These are phyloP conservation scores for Artomyces pyxidatus DNA, from an alignment of 768 basidiomycete genomes.

Conservation along the genomic window DNA sequence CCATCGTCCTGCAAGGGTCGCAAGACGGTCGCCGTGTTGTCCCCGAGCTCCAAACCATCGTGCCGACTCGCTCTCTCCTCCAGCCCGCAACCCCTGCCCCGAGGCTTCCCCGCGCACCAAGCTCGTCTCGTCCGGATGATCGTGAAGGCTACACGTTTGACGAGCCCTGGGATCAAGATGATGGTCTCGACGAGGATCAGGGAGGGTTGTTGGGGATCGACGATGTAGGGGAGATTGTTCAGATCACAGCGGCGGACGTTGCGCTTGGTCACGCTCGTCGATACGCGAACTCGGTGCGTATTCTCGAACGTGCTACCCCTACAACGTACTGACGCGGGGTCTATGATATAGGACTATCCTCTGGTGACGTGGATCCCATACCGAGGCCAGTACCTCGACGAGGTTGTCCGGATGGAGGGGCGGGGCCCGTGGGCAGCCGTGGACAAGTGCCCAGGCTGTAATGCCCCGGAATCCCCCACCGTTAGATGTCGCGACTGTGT, in stretches of 20 bases:
- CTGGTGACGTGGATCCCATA: not conserved
- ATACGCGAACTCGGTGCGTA: not conserved
- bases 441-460: not conserved
- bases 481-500: not conserved
- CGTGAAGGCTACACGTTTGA: no score
- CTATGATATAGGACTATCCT: not conserved
- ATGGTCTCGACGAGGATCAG: no score
- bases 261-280: not conserved
- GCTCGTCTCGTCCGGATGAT: no score
- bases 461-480: not conserved
- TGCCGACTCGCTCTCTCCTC: no score
- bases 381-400: not conserved
- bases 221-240: not conserved
- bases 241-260: not conserved
- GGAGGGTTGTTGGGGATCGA: not conserved
- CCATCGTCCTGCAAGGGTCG: no score
- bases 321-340: not conserved
- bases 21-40: no score
- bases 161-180: no score
- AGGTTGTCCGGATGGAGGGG: not conserved
- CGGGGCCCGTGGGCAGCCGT: not conserved
- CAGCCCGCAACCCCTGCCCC: no score
- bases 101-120: no score
- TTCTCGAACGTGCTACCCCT: no score
- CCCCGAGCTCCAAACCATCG: no score